Evolutionary conservation across 768 basidiomycete genomes (phyloP).

Genomic region (Lentinus tigrinus): DNA sequence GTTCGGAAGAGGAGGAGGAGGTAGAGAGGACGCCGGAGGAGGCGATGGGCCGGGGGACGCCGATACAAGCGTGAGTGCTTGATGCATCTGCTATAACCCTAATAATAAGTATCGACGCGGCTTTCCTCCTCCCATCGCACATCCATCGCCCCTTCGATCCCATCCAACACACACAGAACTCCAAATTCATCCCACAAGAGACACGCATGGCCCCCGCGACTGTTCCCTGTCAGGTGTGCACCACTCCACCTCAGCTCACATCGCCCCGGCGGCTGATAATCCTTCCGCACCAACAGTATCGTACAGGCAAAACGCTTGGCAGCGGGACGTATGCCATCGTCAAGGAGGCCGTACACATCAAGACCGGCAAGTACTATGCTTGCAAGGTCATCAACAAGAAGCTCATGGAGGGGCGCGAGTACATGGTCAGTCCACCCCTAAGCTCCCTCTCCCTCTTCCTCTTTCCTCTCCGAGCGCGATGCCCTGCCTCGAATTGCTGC

Average conservation of each 20-base stretch:
- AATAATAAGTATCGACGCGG: not conserved
- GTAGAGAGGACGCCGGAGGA: not conserved
- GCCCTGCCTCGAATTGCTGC: too few relatives aligned
- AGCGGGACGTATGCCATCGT: conserved; percentile 95
- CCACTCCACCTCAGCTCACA: conserved; percentile 2
- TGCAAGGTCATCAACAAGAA: conserved; percentile 99
- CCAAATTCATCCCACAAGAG: not conserved
- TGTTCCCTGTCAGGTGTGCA: conserved; percentile 51
- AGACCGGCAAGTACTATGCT: conserved; percentile 91
- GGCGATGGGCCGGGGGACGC: not conserved
- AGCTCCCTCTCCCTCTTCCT: not conserved
- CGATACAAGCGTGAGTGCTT: not conserved
- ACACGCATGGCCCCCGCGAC: conserved; percentile 29
- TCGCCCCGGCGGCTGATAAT: conserved; percentile 8
- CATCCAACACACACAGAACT: not conserved
- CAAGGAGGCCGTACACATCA: conserved; percentile 93
- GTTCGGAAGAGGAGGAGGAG: not conserved
- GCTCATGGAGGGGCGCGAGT: conserved; percentile 95
- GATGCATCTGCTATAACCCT: not conserved
- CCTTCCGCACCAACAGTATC: conserved; percentile 51
- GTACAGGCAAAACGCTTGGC: conserved; percentile 83
- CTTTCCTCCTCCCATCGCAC: not conserved
- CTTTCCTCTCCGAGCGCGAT: not conserved
- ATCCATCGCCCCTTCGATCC: too few relatives aligned
- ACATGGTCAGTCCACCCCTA: conserved; percentile 69